Evolutionary conservation across 441 rosid species (phyloP), one percentile per base, ranked within the genome.

Genomic region (Adansonia madagascariensis): DNA sequence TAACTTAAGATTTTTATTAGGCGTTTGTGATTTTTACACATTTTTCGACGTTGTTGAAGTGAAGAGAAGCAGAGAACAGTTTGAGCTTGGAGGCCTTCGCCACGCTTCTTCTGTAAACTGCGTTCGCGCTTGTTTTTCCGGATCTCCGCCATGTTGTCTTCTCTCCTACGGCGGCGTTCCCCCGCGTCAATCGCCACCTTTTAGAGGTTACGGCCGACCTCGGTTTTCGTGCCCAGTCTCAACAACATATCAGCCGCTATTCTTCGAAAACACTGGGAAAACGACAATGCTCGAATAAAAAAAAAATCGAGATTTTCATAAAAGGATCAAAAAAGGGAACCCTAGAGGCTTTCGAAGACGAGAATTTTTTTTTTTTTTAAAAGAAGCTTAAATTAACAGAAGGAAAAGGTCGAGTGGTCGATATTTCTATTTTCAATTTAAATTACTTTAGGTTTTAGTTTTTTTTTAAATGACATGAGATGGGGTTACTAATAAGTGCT

Each of bases 131-230:
- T 87, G 52, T 47, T 90, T 81, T 90, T 90, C 39, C 91, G 88
- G 87, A 90, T 88, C 94, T 87, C 92, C 41, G 88, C 92, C 92
- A 90, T 78, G 76, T 87, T 86, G 79, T 90, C 94, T 75, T 90
- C 94, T 80, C 94, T 88, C 80, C 94, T 82, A 82, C 94, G 78
- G 57, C 94, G 76, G 22, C 91, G 91, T 81, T 88, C 91, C 1
- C 88, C 94, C 14, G 91, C 94, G 71, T 90, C 91, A 8, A 90
- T 89, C n/a, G 89, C 83, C 24, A 87, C 89, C 78, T 91, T 91
- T 88, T 91, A 91, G 43, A 88, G 77, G 82, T 88, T 91, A 74
- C 91, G 87, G 46, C 92, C 90, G 59, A 83, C 87, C 86, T 91
- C 94, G 22, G 90, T 85, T 80, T 80, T 85, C 12, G 87, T 86